These are phyloP conservation scores for Pichia occidentalis DNA, from an alignment of 805 yeast genomes.

Conservation along the genomic window DNA sequence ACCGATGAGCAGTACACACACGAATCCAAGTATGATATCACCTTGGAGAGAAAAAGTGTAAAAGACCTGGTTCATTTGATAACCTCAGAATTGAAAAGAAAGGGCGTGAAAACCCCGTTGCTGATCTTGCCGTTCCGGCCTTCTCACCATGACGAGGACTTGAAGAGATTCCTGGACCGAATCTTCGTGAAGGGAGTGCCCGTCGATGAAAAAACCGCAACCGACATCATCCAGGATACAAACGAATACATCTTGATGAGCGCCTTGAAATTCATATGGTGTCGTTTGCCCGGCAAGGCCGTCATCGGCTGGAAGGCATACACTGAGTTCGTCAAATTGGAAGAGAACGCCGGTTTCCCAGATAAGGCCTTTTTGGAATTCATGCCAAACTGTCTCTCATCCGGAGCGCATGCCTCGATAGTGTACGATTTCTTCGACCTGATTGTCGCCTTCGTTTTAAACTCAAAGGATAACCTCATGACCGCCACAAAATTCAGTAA, in stretches of 20 bases:
- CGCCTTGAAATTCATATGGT: conserved; percentile 79
- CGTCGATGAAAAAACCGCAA: conserved; percentile 35
- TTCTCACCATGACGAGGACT: conserved; percentile 51
- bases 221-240: conserved; percentile 39
- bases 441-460: conserved; percentile 68
- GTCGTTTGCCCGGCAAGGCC: conserved; percentile 71
- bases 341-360: conserved; percentile 60
- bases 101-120: conserved; percentile 68
- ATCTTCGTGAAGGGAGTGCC: conserved; percentile 45
- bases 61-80: conserved; percentile 62
- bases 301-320: conserved; percentile 85
- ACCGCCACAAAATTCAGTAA: conserved; percentile 75
- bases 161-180: conserved; percentile 48
- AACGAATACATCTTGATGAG: conserved; percentile 70
- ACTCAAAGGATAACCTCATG: conserved; percentile 70
- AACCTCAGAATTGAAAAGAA: conserved; percentile 63
- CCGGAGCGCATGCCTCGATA: conserved; percentile 84
- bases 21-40: conserved; percentile 26
- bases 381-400: conserved; percentile 77
- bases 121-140: conserved; percentile 74
- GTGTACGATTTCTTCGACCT: conserved; percentile 84
- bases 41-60: conserved; percentile 58
- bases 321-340: conserved; percentile 57
- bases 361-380: conserved; percentile 67
- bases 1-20: conserved; percentile 23